A percentile compares a stretch with the other conserved stretches of the same genome.
Conservation (phyloP, 2,329 filamentous ascomycete genomes). For the Fusarium nisikadoi region DNA sequence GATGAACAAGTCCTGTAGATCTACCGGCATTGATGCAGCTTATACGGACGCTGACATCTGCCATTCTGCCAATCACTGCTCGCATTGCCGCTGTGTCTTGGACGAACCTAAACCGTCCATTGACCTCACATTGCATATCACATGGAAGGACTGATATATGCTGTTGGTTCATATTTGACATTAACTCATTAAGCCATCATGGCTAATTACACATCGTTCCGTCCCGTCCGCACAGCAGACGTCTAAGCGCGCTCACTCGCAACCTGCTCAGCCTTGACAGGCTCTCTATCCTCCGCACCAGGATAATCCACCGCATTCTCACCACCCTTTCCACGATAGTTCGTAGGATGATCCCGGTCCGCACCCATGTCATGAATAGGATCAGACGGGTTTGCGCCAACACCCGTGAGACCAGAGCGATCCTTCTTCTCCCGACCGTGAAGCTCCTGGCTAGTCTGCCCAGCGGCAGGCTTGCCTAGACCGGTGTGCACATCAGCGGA, state of each 20-base stretch:
- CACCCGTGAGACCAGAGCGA: slow-evolving; percentile 52
- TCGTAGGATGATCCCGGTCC: slow-evolving; percentile 44
- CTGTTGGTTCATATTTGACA: slow-evolving; percentile 13
- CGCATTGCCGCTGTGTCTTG: background rate
- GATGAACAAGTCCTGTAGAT: background rate
- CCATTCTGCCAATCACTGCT: background rate
- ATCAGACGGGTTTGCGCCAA: slow-evolving; percentile 48
- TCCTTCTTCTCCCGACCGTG: slow-evolving; percentile 53
- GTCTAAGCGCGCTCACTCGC: slow-evolving; percentile 35
- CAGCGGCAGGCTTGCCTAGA: slow-evolving; percentile 56
- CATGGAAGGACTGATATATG: background rate
- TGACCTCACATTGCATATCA: background rate
- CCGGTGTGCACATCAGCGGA: slow-evolving; percentile 57
- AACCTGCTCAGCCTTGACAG: slow-evolving; percentile 37
- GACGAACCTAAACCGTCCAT: background rate
- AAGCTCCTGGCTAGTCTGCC: slow-evolving; percentile 55
- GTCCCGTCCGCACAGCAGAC: background rate
- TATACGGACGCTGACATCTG: background rate
- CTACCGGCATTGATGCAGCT: background rate
- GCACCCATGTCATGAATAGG: slow-evolving; percentile 46
- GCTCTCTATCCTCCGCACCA: slow-evolving; percentile 37
- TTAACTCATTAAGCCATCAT: slow-evolving; percentile 28
- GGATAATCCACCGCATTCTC: slow-evolving; percentile 30
- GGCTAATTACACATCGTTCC: slow-evolving; percentile 13
- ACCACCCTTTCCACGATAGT: slow-evolving; percentile 31